Evolutionary conservation across 768 basidiomycete species (phyloP).

Genomic region (Mycena vulgaris): DNA sequence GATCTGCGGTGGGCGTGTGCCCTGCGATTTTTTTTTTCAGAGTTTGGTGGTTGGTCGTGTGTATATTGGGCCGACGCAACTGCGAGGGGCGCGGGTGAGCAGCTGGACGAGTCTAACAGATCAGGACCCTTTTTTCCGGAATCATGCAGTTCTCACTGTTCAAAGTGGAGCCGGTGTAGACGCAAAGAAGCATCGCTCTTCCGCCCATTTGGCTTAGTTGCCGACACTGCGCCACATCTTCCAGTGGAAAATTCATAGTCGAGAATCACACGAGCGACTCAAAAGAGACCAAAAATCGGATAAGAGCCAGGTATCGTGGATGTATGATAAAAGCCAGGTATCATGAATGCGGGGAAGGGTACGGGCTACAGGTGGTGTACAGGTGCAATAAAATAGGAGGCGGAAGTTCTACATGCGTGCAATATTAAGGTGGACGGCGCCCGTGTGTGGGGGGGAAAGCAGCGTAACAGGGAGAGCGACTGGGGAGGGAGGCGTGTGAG

Average conservation of each 20-base stretch:
- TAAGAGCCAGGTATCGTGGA: slow-evolving; percentile 16
- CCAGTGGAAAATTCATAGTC: not conserved
- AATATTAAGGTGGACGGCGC: slow-evolving; percentile 5
- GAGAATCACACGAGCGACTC: not conserved
- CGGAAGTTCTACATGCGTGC: slow-evolving; percentile 2
- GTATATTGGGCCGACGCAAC: too few relatives aligned
- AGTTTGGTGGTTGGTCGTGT: too few relatives aligned
- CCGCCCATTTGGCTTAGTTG: not conserved
- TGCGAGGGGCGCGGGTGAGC: too few relatives aligned
- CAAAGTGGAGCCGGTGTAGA: not conserved
- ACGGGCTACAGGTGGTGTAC: slow-evolving; percentile 31
- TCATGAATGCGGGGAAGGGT: not conserved
- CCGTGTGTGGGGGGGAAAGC: not conserved
- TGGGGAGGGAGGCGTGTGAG: not conserved
- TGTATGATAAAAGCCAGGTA: slow-evolving; percentile 20
- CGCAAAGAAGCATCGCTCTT: not conserved
- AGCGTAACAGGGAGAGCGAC: not conserved
- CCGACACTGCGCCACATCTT: slow-evolving; percentile 11
- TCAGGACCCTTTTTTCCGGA: too few relatives aligned
- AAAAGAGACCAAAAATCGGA: slow-evolving; percentile 5
- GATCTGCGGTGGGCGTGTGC: not conserved
- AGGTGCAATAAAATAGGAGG: slow-evolving; percentile 3
- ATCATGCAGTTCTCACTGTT: too few relatives aligned
- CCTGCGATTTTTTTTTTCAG: too few relatives aligned
- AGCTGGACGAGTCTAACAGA: too few relatives aligned